Base-by-base conservation (phyloP, 768 basidiomycete species). In the Russula brevipes region DNA sequence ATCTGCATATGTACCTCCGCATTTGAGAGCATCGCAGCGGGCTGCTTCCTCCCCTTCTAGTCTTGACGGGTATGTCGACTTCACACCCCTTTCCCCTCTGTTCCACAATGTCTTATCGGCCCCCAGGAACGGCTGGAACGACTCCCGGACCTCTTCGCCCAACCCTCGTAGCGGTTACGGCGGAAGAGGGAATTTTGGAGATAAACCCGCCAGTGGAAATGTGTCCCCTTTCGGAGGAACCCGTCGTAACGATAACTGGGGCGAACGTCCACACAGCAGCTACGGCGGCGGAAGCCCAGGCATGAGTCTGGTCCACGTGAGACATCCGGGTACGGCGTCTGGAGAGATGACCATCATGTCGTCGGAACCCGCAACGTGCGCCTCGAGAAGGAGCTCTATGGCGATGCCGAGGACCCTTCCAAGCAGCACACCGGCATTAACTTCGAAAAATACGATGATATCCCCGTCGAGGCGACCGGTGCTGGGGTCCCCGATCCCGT, bases 361-460 rank as follows among this genome's bases (percentile, higher is more conserved):
- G 77, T 86, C n/a, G 97, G 94, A 50, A 77, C 80, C 19, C 86
- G 88, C 70, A 97, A 95, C 79, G 77, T 79, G 72, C 87, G 94
- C 69, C 81, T 95, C 69, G 97, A 99, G 79, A 94, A 93, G 78
- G 95, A 98, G 72, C 88, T 99, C 44, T 99, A 88, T 70, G 97
- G 97, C 59, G 94, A 96, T 66, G 81, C 82, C 45, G 79, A 83
- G 51, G 96, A 98, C 74, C 84, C 88, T 30, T 85, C 85, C 63
- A 91, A 91, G 73, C 89, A 97, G 75, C 87, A 93, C 73, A 96
- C 95, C 49, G 97, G 97, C 66, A 98, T 99, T 79, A 99, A 99
- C 79, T 99, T 99, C 73, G 97, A 99, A 79, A 97, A 97, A 77
- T 99, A 98, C 71, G 97, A 97, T 76, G 96, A 98, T 74, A 99